Evolutionary conservation across 2,329 filamentous ascomycete species (phyloP).

Genomic region (Phaeoacremonium minimum): DNA sequence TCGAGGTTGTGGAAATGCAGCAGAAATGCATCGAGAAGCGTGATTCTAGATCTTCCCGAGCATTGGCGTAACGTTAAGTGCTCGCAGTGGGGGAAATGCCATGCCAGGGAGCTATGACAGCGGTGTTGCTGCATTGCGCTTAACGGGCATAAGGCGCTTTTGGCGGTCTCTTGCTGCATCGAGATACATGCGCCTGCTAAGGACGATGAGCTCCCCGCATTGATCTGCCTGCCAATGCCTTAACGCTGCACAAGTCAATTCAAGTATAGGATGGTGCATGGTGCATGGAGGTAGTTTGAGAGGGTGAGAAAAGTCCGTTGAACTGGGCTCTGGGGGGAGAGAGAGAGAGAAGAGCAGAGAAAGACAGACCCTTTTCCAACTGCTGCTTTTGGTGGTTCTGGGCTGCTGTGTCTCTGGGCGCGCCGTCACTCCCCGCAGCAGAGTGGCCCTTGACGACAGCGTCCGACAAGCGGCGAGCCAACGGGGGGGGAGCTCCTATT

Average conservation of each 20-base stretch:
- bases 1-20: background rate
- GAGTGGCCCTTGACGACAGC: background rate
- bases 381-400: no score
- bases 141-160: background rate
- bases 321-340: background rate
- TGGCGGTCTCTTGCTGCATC: background rate
- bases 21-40: no score
- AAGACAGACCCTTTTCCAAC: no score
- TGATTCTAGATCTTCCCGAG: background rate
- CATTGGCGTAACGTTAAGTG: background rate
- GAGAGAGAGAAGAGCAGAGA: no score
- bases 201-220: no score
- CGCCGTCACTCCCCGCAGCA: background rate
- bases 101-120: background rate
- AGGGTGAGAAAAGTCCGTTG: no score
- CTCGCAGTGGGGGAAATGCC: background rate
- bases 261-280: no score
- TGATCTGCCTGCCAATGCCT: no score
- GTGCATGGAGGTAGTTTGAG: no score
- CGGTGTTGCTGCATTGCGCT: background rate
- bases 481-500: background rate
- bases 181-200: no score
- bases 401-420: no score
- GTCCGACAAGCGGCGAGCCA: background rate
- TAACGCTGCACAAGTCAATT: no score